Evolutionary conservation across 495 filamentous ascomycete species (phyloP), one percentile per base, ranked within the genome.

Genomic region (Xylaria longipes): DNA sequence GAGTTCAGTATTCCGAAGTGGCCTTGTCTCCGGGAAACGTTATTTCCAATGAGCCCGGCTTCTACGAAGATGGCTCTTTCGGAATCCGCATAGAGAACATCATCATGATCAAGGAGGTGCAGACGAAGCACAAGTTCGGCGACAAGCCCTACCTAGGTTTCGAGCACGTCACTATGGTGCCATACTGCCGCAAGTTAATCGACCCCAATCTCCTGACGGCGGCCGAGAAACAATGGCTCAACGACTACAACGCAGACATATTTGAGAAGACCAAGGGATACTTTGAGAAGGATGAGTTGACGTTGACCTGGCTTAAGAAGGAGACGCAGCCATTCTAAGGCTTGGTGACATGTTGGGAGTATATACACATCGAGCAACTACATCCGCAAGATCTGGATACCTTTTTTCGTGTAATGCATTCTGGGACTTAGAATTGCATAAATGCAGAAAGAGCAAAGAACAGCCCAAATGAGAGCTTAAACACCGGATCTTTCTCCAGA

Each of bases 61-160:
- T 94, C 83, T 99, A 99, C 82, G 97, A 98, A 82, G 97, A 99
- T 76, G 97, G 94, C 57, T 90, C 91, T 12, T 99, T 97, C 77
- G 97, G 97, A n/a, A 97, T 99, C 76, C 92, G 97, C 39, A 98
- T 98, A 76, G 97, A 99, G 83, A 98, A 93, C 87, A 85, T 99
- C 69, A 88, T 97, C 71, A 93, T 97, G 88, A 93, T 93, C 22
- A 91, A 90, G 73, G 94, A 98, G 77, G 91, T 91, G 20, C 83
- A 97, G 78, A 97, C 95, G 8, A 90, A 92, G 68, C 86, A 97
- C 81, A 88, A 88, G 45, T 98, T 98, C 76, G 96, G 95, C 7
- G 95, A 97, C 65, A 96, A 95, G 82, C 92, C 95, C 27, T 99
- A 93, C 82, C 81, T 97, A 25, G 94, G 95, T 17, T 98, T 99